Conservation (phyloP, 2,329 filamentous ascomycete species). For the Aureobasidium leucospermi region DNA sequence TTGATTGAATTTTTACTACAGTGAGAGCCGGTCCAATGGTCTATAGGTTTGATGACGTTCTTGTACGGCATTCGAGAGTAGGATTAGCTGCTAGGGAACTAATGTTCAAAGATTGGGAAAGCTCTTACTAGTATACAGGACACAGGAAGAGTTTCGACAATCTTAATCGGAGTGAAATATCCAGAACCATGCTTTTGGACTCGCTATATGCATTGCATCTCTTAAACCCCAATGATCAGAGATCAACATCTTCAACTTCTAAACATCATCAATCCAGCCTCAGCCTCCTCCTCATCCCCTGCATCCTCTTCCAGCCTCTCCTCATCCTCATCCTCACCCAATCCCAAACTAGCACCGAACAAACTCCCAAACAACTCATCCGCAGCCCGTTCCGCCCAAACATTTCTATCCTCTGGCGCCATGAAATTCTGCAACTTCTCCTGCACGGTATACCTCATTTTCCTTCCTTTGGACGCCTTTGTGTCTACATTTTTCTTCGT, state of each 20-base stretch:
- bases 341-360: conserved; percentile 38
- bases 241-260: conserved; percentile 10
- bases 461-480: conserved; percentile 89
- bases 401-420: conserved; percentile 75
- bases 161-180: too few relatives aligned
- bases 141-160: too few relatives aligned
- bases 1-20: too few relatives aligned
- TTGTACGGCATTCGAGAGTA: too few relatives aligned
- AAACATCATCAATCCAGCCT: conserved; percentile 28
- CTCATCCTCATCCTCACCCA: conserved; percentile 36
- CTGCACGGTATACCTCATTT: conserved; percentile 89
- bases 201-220: too few relatives aligned
- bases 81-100: too few relatives aligned
- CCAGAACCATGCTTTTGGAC: too few relatives aligned
- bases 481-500: conserved; percentile 83
- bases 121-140: too few relatives aligned
- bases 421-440: conserved; percentile 98
- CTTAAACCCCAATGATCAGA: too few relatives aligned
- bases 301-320: conserved; percentile 25
- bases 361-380: conserved; percentile 52
- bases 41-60: too few relatives aligned
- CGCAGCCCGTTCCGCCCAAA: conserved; percentile 73
- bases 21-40: too few relatives aligned
- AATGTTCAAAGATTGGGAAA: too few relatives aligned
- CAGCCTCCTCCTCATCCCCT: conserved; percentile 18